These are phyloP conservation scores for Wallacemonas sp. DNA, from an alignment of 208 protist species.

Conservation along the genomic window DNA sequence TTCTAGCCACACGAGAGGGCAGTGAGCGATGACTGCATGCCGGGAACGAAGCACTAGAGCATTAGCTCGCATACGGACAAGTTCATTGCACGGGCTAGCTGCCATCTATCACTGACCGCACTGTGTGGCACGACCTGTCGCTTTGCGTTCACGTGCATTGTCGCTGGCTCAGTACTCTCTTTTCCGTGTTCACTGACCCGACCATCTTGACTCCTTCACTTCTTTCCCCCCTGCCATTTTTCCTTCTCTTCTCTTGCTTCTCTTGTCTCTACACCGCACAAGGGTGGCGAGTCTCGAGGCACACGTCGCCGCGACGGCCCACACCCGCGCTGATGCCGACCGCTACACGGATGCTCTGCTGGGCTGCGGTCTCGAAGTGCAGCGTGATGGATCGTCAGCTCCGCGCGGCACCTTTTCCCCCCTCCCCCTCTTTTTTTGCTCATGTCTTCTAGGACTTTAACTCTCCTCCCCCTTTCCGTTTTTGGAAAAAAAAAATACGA, in stretches of 20 bases:
- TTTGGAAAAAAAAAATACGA: too few relatives aligned
- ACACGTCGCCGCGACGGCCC: neutral
- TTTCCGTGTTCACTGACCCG: neutral
- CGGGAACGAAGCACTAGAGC: too few relatives aligned
- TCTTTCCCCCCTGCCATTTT: neutral
- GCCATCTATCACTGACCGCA: too few relatives aligned
- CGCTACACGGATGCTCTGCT: constrained; percentile 18
- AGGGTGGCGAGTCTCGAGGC: constrained; percentile 27
- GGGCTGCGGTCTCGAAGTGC: constrained; percentile 27
- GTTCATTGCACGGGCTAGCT: too few relatives aligned
- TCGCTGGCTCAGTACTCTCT: too few relatives aligned
- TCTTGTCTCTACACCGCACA: constrained; percentile 35
- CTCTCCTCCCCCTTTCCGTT: too few relatives aligned
- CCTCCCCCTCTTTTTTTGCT: neutral
- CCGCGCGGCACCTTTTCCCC: neutral
- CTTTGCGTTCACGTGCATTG: too few relatives aligned
- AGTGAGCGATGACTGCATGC: too few relatives aligned
- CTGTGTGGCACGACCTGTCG: too few relatives aligned
- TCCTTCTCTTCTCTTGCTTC: constrained; percentile 4
- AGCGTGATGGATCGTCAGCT: neutral
- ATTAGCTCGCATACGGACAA: too few relatives aligned
- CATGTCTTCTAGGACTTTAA: too few relatives aligned
- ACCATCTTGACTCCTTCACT: neutral
- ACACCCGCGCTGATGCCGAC: neutral
- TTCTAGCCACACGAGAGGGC: too few relatives aligned